Base-by-base conservation (phyloP, 331 rosid species). In the Malus hybrid region DNA sequence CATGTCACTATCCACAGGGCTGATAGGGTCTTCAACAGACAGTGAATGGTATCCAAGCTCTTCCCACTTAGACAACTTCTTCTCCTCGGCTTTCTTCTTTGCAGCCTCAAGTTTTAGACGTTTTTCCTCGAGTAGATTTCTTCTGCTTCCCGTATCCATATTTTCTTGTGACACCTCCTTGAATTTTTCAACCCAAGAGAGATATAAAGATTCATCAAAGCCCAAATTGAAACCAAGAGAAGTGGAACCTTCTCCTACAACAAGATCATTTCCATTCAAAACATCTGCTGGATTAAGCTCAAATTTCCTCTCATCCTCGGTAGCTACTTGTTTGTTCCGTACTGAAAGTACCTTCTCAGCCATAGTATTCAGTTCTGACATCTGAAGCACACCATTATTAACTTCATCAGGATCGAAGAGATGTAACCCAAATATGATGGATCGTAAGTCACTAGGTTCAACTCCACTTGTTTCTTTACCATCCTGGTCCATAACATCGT, bases 181-280 rank as follows among this genome's bases (percentile, higher is more conserved):
- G 74, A 94, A 86, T 24, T 90, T 92, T 82, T 90, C 88, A 69
- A 94, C 83, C 99, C 99, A 94, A 30, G 97, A 85, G 58, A 85
- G 86, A 87, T 94, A 94, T 22, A 89, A 92, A 61, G 78, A 93
- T 82, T 90, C 97, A 69, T 90, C 97, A 70, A 89, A 81, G 81
- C 77, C 84, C 72, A 84, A 84, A 81, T 86, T 83, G 62, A 73
- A 74, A 76, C 78, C 29, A 26, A 81, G 66, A 71, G 86, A 73
- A 72, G 82, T 67, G 64, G 84, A 75, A 80, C 66, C 65, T 86
- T 77, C 84, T 78, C 77, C 84, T 68, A 58, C 39, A 66, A 79
- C 70, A 66, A 66, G 75, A 77, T 75, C 90, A 76, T 70, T 13
- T 63, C 73, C 88, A 71, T 78, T 81, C 73, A 75, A 66, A 70